phyloP scores from a whole-genome alignment of 768 basidiomycete species.

The Trametes meyenii region DNA sequence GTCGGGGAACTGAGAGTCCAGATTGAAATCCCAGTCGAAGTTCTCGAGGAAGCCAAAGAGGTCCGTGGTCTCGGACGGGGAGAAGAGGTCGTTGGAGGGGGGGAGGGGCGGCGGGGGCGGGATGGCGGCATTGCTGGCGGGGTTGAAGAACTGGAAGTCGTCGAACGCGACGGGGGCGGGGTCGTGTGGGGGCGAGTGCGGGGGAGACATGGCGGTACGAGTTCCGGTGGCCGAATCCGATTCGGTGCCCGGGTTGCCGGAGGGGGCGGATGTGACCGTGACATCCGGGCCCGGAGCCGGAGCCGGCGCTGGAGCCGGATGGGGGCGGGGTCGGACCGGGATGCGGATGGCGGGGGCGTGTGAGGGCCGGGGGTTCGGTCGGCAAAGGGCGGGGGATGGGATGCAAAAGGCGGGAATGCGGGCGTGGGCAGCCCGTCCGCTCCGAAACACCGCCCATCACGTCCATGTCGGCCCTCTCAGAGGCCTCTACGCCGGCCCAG shows the following conservation, averaged over 20 bases:
- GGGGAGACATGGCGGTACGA: constrained; percentile 16
- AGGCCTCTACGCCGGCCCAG: constrained; percentile 70
- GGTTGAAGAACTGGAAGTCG: constrained; percentile 77
- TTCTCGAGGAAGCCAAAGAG: constrained; percentile 83
- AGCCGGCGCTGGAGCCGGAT: background rate
- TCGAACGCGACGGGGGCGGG: constrained; percentile 62
- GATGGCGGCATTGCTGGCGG: constrained; percentile 47
- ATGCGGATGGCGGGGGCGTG: background rate
- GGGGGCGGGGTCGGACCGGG: constrained; percentile 1
- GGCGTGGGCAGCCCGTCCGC: constrained; percentile 15
- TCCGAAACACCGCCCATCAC: constrained; percentile 42
- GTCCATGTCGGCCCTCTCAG: constrained; percentile 77
- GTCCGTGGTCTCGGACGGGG: constrained; percentile 75
- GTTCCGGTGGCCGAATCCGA: background rate
- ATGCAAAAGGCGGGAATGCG: constrained; percentile 15
- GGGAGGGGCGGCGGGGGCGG: constrained; percentile 65
- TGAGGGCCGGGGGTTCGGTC: constrained; percentile 2
- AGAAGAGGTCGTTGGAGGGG: constrained; percentile 77
- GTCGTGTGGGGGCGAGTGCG: constrained; percentile 23
- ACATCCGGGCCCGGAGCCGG: constrained; percentile 15
- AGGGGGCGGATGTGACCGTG: too few species aligned
- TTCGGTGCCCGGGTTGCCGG: background rate
- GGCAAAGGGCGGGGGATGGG: constrained; percentile 13
- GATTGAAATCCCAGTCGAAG: constrained; percentile 68
- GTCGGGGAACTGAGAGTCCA: constrained; percentile 31